Base-by-base conservation (phyloP, 305 asterid species). In the Fraxinus sp. region DNA sequence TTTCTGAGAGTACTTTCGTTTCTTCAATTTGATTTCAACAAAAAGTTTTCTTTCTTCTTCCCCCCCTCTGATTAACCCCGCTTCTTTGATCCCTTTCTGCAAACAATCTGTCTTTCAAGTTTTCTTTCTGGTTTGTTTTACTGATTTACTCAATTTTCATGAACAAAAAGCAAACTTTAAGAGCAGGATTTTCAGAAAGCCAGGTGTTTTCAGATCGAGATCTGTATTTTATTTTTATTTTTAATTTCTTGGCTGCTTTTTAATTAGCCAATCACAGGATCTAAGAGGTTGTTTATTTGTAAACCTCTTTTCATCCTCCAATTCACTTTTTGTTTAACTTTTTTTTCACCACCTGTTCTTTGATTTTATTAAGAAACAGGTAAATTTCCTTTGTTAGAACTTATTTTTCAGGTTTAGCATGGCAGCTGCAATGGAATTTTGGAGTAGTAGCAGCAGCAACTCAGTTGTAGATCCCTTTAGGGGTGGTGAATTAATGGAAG, bases 401-500 rank as follows among this genome's bases (percentile, higher is more conserved):
- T 24, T 49, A 41, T 57, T 70, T 86, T 81, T 28, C 14, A 55
- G 72, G 22, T 22, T 26, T 6, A 75, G 55, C 0, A 90, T 90
- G 92, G 92, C 92, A 81, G 93, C 93, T 71, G 76, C 94, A 18
- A 87, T 93, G 95, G 90, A 89, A 83, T 87, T 89, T 83, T 92
- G 95, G 93, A 88, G 74, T 85, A 87, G 89, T 82, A 57, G 66
- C 66, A 46, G n/a, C 55, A n/a, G 1, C 30, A 62, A 81, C 22
- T 7, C 85, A 22, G 74, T 81, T 76, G 91, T 82, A 77, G 90
- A 89, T 26, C 88, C 91, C 26, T 84, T 90, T 10, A 71, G 49
- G 49, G 95, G 94, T 49, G 89, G 92, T 57, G 98, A 93, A 80
- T 72, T 93, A 0, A 93, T 92, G 97, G 94, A 93, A 86, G 98